Evolutionary conservation across 2,329 filamentous ascomycete genomes (phyloP).

Genomic region (Fusarium longipes): DNA sequence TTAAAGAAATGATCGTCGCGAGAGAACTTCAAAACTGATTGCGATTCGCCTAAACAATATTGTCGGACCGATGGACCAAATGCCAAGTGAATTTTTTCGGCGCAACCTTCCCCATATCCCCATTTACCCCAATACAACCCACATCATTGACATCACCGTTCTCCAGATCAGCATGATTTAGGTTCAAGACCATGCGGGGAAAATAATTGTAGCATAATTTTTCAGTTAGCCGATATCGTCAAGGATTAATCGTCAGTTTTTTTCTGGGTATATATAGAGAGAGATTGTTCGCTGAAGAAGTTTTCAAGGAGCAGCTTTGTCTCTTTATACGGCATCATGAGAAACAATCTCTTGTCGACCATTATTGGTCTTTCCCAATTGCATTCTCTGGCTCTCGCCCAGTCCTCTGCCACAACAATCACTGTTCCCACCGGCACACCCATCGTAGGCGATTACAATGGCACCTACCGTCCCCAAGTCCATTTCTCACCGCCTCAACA

Average conservation of each 20-base stretch:
- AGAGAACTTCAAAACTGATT: neutral
- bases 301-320: neutral
- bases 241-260: neutral
- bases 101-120: neutral
- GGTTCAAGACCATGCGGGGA: slow-evolving; percentile 4
- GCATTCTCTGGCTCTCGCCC: neutral
- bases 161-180: slow-evolving; percentile 4
- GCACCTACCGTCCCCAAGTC: slow-evolving; percentile 60
- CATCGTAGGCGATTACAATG: slow-evolving; percentile 43
- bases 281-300: rapidly evolving
- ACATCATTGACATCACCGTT: slow-evolving; percentile 13
- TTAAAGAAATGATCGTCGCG: neutral
- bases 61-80: slow-evolving; percentile 8
- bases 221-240: neutral
- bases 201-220: neutral
- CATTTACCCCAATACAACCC: neutral
- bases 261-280: neutral
- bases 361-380: slow-evolving; percentile 5
- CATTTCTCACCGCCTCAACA: slow-evolving; percentile 65
- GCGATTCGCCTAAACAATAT: neutral
- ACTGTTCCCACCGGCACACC: slow-evolving; percentile 40
- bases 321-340: neutral
- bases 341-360: neutral
- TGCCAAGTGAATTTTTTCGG: slow-evolving; percentile 6
- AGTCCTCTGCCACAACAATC: neutral